phyloP scores from a whole-genome alignment of 2,329 filamentous ascomycete genomes.

The Remersonia thermophila region DNA sequence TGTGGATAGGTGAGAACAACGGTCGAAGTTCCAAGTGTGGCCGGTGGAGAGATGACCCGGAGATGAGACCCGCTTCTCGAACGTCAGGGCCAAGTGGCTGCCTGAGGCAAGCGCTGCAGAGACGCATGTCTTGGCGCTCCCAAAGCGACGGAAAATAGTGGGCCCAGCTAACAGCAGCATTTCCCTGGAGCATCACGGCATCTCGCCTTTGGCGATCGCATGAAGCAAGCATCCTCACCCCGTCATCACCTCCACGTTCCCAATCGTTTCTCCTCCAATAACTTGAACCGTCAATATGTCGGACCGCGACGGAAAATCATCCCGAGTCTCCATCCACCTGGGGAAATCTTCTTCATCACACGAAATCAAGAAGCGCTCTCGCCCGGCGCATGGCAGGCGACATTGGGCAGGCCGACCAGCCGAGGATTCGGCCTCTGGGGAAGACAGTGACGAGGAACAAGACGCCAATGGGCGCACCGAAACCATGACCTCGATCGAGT shows the following conservation, averaged over 20 bases:
- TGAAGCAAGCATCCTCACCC: too few species aligned
- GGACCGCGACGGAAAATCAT: slow-evolving; percentile 7
- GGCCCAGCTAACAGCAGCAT: too few species aligned
- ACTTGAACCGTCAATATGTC: too few species aligned
- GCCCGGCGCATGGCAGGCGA: slow-evolving; percentile 12
- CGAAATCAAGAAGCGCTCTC: slow-evolving; percentile 12
- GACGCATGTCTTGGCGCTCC: too few species aligned
- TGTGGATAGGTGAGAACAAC: slow-evolving; percentile 1
- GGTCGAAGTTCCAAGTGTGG: slow-evolving; percentile 1
- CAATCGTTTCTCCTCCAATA: too few species aligned
- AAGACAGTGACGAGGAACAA: slow-evolving; percentile 16
- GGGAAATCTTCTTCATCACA: slow-evolving; percentile 8
- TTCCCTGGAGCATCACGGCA: too few species aligned
- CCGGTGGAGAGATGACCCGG: slow-evolving; percentile 2
- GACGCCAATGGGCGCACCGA: slow-evolving; percentile 26
- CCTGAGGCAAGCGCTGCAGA: too few species aligned
- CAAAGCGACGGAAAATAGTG: too few species aligned
- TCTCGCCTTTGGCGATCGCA: too few species aligned
- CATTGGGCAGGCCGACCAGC: slow-evolving; percentile 13
- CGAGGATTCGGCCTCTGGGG: slow-evolving; percentile 20
- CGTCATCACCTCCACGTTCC: too few species aligned
- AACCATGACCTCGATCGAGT: slow-evolving; percentile 26
- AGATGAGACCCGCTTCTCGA: too few species aligned
- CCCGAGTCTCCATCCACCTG: slow-evolving; percentile 15
- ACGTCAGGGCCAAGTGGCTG: too few species aligned